phyloP scores from a whole-genome alignment of 306 rosid genomes.

The Acacia acuminata region DNA sequence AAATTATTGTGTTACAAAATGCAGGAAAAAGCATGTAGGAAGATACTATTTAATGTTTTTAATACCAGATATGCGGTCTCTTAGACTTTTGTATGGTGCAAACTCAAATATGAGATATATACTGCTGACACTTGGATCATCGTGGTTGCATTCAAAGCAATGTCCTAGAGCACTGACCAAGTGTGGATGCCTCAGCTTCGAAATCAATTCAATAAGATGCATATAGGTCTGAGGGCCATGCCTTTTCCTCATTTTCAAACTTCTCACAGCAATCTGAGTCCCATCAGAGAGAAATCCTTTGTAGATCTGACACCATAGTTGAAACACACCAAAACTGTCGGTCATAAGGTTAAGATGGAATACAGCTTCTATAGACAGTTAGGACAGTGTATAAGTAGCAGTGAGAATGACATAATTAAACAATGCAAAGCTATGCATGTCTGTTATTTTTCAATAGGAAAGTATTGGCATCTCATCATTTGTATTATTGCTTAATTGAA shows the following conservation, averaged over 20 bases:
- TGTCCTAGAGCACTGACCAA: conserved; percentile 93
- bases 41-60: conserved; percentile 1
- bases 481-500: not conserved
- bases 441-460: not conserved
- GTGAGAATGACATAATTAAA: not conserved
- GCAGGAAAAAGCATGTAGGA: not conserved
- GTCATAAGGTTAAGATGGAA: conserved; percentile 1
- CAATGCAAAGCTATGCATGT: not conserved
- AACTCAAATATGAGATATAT: conserved; percentile 75
- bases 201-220: conserved; percentile 76
- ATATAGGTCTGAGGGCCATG: conserved; percentile 62
- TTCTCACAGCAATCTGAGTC: conserved; percentile 60
- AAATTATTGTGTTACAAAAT: not conserved
- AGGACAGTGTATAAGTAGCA: not conserved
- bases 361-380: not conserved
- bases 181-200: conserved; percentile 80
- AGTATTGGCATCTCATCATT: not conserved
- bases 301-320: conserved; percentile 54
- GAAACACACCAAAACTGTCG: not conserved
- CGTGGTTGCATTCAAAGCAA: conserved; percentile 75
- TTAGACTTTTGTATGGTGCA: conserved; percentile 59
- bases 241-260: conserved; percentile 67
- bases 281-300: conserved; percentile 84
- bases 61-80: conserved; percentile 83
- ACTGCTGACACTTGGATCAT: conserved; percentile 63